Conservation (phyloP, 176 grass and related monocot species). For the Thalia dealbata region DNA sequence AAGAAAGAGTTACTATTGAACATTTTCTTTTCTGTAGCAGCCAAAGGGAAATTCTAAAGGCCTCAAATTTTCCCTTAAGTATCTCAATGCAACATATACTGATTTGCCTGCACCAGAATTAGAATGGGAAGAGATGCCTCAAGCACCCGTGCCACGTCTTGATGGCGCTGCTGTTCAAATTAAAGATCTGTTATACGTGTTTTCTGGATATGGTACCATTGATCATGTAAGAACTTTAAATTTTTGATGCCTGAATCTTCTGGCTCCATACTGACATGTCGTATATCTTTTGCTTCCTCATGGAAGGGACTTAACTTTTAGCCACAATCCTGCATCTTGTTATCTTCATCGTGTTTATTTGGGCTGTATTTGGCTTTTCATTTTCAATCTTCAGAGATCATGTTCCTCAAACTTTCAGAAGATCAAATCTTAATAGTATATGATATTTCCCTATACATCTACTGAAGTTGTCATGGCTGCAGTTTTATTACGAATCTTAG, state of each 20-base stretch:
- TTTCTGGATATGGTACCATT: constrained; percentile 63
- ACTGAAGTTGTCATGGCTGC: background rate
- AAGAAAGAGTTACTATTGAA: background rate
- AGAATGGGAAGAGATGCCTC: constrained; percentile 70
- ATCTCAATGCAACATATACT: constrained; percentile 62
- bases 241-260: background rate
- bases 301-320: background rate
- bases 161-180: constrained; percentile 68
- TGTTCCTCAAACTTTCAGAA: too few species aligned
- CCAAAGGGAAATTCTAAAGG: constrained; percentile 22
- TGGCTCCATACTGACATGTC: background rate
- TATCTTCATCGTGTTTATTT: background rate
- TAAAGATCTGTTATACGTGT: constrained; percentile 57
- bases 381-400: background rate
- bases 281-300: background rate
- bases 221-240: constrained; percentile 50
- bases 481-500: background rate
- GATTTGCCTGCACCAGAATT: constrained; percentile 48
- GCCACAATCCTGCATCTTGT: background rate
- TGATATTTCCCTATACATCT: background rate
- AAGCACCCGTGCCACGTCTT: constrained; percentile 68
- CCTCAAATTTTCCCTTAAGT: background rate
- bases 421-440: background rate
- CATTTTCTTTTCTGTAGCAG: constrained; percentile 13
- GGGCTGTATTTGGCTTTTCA: background rate